Conservation (phyloP, 345 rosid species). For the Lagerstroemia speciosa region DNA sequence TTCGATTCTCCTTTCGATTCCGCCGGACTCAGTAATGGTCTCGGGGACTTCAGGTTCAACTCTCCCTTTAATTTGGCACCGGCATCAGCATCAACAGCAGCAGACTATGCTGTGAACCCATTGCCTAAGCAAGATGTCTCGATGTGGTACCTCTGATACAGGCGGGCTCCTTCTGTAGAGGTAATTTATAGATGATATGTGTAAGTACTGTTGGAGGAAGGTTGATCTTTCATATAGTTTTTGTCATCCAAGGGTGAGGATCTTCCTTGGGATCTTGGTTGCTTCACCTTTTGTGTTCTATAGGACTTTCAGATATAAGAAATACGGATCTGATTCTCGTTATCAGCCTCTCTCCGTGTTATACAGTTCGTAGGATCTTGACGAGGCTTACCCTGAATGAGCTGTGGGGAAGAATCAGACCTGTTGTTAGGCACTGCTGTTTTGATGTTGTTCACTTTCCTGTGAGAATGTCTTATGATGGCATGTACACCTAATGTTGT, state of each 20-base stretch:
- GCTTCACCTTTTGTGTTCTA: neutral
- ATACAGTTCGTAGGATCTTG: neutral
- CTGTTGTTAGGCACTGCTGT: neutral
- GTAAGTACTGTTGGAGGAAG: neutral
- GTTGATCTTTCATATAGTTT: neutral
- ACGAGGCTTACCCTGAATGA: neutral
- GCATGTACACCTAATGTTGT: neutral
- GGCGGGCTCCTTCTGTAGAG: neutral
- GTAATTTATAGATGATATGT: neutral
- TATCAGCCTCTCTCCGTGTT: neutral
- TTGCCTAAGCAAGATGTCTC: conserved; percentile 1
- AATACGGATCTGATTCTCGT: neutral
- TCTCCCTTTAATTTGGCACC: conserved; percentile 24
- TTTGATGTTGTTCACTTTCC: neutral
- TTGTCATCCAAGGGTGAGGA: neutral
- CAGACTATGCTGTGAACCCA: neutral
- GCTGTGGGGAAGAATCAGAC: neutral
- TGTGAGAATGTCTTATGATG: neutral
- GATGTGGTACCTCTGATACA: conserved; percentile 4
- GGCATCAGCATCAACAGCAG: neutral
- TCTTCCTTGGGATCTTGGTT: neutral
- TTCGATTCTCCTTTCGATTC: conserved; percentile 25
- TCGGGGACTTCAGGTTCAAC: conserved; percentile 16
- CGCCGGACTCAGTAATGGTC: conserved; percentile 6
- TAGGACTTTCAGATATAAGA: neutral